Evolutionary conservation across 2,329 filamentous ascomycete genomes (phyloP).

Genomic region (Fusarium sambucinum): DNA sequence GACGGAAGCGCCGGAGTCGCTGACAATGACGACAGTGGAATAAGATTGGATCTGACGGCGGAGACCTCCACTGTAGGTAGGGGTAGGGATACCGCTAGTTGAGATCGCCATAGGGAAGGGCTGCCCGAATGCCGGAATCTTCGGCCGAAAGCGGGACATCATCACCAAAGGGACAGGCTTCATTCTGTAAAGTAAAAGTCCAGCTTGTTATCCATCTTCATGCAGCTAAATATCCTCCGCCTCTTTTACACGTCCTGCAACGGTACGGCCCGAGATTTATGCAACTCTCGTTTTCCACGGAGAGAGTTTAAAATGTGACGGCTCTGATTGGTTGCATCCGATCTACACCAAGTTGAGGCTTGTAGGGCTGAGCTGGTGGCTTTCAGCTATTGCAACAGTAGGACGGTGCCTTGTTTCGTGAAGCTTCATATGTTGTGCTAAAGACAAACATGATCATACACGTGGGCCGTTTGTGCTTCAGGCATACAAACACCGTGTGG

Average conservation of each 20-base stretch:
- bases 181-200: too few relatives aligned
- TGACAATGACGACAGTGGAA: constrained; percentile 32
- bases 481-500: neutral
- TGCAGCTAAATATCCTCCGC: neutral
- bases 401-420: constrained; percentile 3
- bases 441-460: neutral
- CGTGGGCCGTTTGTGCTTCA: neutral
- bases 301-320: neutral
- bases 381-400: neutral
- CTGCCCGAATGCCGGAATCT: constrained; percentile 13
- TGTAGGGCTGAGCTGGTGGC: neutral
- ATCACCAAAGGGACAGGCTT: too few relatives aligned
- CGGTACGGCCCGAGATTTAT: constrained; percentile 35
- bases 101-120: constrained; percentile 11
- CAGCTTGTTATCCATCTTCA: neutral
- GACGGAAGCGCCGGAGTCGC: constrained; percentile 45
- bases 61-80: constrained; percentile 4
- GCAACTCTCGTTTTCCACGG: constrained; percentile 13
- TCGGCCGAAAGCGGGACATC: constrained; percentile 32
- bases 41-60: constrained; percentile 33
- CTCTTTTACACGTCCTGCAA: neutral
- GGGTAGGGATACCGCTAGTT: constrained; percentile 26
- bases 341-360: neutral
- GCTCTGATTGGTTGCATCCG: neutral
- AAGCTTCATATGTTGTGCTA: neutral